Conservation (phyloP, 2,329 filamentous ascomycete species). For the Colletotrichum viniferum region DNA sequence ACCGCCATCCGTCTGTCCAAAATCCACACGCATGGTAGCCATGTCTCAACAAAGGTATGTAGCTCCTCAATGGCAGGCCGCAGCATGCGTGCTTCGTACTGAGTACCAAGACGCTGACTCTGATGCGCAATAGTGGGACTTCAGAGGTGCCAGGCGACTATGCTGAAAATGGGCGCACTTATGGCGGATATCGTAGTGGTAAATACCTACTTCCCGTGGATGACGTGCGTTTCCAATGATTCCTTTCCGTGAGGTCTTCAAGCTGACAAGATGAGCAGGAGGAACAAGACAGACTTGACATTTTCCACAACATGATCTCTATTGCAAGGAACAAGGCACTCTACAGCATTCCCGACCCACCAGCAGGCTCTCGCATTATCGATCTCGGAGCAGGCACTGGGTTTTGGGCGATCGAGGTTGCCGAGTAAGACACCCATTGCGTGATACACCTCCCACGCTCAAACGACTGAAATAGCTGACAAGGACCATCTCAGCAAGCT, state of each 20-base stretch:
- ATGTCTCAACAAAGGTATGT: conserved; percentile 37
- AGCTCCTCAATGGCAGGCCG: neutral
- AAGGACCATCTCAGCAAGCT: neutral
- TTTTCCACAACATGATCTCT: conserved; percentile 79
- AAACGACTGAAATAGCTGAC: neutral
- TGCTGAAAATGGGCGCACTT: conserved; percentile 70
- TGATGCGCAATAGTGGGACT: neutral
- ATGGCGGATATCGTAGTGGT: conserved; percentile 69
- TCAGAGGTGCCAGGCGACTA: conserved; percentile 37
- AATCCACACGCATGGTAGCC: conserved; percentile 25
- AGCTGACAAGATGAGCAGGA: conserved; percentile 43
- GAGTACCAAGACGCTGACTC: neutral
- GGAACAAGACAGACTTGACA: conserved; percentile 80
- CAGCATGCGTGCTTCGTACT: neutral
- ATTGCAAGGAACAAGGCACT: conserved; percentile 59
- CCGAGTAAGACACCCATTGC: conserved; percentile 60
- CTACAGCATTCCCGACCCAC: conserved; percentile 21
- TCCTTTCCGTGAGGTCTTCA: neutral
- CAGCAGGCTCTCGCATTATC: conserved; percentile 47
- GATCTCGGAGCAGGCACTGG: conserved; percentile 86
- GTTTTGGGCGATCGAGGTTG: conserved; percentile 90
- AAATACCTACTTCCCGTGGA: conserved; percentile 82
- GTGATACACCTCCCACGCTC: neutral
- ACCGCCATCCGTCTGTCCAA: neutral
- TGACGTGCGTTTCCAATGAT: conserved; percentile 55